Percentiles rank a stretch among this genome's conserved stretches.
Conservation (phyloP, 1,284 basidiomycete genomes). For the Leccinum subspadiceum region DNA sequence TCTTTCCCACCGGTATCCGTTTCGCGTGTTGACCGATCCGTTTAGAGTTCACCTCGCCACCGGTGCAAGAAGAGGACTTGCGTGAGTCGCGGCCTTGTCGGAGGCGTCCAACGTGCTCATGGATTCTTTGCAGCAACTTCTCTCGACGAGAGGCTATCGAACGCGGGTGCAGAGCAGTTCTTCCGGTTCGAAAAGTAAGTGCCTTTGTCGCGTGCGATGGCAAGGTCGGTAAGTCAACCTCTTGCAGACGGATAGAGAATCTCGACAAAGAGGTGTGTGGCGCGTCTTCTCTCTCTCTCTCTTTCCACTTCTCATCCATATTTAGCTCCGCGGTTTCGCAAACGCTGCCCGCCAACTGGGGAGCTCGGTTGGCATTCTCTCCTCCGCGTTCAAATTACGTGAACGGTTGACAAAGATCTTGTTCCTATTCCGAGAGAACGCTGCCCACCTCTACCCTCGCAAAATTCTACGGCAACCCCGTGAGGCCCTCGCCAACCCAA, state of each 20-base stretch:
- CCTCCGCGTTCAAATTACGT: too few species aligned
- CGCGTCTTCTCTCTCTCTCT: background rate
- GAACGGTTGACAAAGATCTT: too few species aligned
- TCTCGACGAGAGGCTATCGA: constrained; percentile 35
- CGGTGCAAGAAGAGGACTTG: constrained; percentile 60
- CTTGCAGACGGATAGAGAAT: constrained; percentile 30
- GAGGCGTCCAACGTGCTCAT: constrained; percentile 8
- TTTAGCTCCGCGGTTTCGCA: constrained; percentile 34
- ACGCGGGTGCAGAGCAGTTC: constrained; percentile 35
- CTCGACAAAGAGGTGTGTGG: constrained; percentile 34
- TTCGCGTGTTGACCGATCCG: constrained; percentile 7
- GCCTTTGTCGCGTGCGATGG: background rate
- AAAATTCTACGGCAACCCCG: too few species aligned
- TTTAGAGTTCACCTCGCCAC: constrained; percentile 37
- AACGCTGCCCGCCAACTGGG: constrained; percentile 37
- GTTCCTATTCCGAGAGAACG: too few species aligned
- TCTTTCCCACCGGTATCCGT: background rate
- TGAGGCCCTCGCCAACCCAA: too few species aligned
- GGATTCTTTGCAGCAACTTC: constrained; percentile 25
- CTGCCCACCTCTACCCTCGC: too few species aligned
- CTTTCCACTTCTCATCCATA: constrained; percentile 13
- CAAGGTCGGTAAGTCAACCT: constrained; percentile 1
- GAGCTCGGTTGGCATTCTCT: constrained; percentile 25
- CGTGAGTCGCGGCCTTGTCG: constrained; percentile 34
- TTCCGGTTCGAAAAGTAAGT: constrained; percentile 34